Evolutionary conservation across 2,329 filamentous ascomycete genomes (phyloP).

Genomic region (Cytospora schulzeri): DNA sequence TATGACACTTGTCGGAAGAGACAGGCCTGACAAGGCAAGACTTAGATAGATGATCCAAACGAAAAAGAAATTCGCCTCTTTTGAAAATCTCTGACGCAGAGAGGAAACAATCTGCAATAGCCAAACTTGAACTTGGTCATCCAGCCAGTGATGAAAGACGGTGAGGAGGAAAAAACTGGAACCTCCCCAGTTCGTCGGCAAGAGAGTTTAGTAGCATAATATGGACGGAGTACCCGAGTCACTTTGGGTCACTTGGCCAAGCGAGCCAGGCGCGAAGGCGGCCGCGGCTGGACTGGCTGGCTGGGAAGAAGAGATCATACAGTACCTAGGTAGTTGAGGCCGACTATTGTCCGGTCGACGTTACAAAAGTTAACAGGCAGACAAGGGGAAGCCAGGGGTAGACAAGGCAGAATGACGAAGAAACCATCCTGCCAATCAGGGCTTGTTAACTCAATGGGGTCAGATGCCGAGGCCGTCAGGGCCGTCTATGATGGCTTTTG

Average conservation of each 20-base stretch:
- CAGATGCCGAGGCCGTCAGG: no score
- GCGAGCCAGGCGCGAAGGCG: conserved; percentile 12
- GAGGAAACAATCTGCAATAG: conserved; percentile 20
- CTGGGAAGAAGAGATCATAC: background rate
- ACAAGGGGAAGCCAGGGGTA: conserved; percentile 15
- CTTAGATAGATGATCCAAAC: background rate
- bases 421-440: no score
- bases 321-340: background rate
- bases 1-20: conserved; percentile 8
- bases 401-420: conserved; percentile 18
- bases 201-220: background rate
- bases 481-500: conserved; percentile 6
- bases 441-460: no score
- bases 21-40: background rate
- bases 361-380: background rate
- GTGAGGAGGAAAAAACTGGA: conserved; percentile 24
- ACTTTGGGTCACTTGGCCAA: background rate
- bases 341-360: conserved; percentile 24
- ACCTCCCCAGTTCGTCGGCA: background rate
- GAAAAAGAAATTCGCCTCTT: conserved; percentile 12
- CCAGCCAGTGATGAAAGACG: conserved; percentile 25
- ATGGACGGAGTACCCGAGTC: conserved; percentile 1
- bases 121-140: conserved; percentile 18
- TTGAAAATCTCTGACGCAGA: conserved; percentile 12
- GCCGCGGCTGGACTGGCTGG: conserved; percentile 8